These are phyloP conservation scores for Harrya chromipes DNA, from an alignment of 768 basidiomycete genomes.

Conservation along the genomic window DNA sequence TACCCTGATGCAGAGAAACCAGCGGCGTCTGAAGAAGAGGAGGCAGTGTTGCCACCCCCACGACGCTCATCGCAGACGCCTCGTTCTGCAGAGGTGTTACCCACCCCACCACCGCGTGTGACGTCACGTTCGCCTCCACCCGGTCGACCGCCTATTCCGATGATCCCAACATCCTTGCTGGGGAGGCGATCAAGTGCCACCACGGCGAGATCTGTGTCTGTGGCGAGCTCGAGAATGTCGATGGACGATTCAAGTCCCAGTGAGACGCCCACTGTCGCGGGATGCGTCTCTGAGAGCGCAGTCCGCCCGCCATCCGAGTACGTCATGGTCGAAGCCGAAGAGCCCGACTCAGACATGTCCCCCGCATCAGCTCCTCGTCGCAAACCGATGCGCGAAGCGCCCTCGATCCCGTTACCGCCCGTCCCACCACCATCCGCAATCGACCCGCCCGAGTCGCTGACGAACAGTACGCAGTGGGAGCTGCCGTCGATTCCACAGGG, in stretches of 20 bases:
- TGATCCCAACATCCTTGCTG: conserved; percentile 28
- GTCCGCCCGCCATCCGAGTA: conserved; percentile 45
- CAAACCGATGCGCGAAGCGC: conserved; percentile 25
- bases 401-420: conserved; percentile 30
- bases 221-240: conserved; percentile 39
- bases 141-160: conserved; percentile 37
- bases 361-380: conserved; percentile 43
- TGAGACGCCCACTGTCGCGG: conserved; percentile 5
- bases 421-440: conserved; percentile 39
- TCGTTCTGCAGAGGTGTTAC: conserved; percentile 32
- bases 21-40: conserved; percentile 33
- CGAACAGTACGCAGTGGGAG: conserved; percentile 59
- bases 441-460: conserved; percentile 32
- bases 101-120: conserved; percentile 47
- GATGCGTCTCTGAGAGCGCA: not conserved
- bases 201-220: conserved; percentile 22
- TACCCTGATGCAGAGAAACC: conserved; percentile 49
- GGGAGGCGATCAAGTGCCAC: conserved; percentile 40
- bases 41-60: conserved; percentile 54
- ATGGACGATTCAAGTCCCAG: conserved; percentile 23
- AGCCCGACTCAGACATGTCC: conserved; percentile 36
- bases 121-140: conserved; percentile 32
- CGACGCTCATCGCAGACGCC: conserved; percentile 33
- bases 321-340: conserved; percentile 59
- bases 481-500: conserved; percentile 57